Base-by-base conservation (phyloP, 2,329 filamentous ascomycete species). In the Stemphylium vesicarium region DNA sequence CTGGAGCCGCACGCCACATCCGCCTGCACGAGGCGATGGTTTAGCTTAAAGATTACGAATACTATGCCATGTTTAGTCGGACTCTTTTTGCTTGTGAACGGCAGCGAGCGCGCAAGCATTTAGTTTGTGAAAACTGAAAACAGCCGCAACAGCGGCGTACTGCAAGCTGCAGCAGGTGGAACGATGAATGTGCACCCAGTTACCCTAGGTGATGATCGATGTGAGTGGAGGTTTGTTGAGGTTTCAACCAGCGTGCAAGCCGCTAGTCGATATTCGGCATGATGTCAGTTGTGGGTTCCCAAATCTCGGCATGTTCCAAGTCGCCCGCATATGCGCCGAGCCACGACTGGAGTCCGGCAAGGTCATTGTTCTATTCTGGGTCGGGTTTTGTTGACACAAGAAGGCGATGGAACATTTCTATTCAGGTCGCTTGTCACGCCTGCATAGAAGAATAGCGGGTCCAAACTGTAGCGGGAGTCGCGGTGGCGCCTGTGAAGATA, bases 1-100 rank as follows among this genome's bases (percentile, higher is more conserved):
- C 33, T 39, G 22, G 52, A 56, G 50, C 60, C 52, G 49, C 48
- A 62, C 60, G 61, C 55, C 63, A 64, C 53, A 56, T 53, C 57
- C 57, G 57, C 39, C n/a, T 4, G 31, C 29, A 10, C 31, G 8
- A 40, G 32, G 39, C 42, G 26, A 32, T 29, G 33, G 20, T 32
- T 6, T 15, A 7, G 40, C 40, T 6, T 13, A 26, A 20, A 16
- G 15, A 5, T 42, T 10, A 42, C 9, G 10, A 13, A 32, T 20
- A 12, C 29, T 16, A 8, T 18, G 10, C 12, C 20, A 4, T 32
- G 16, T 20, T 32, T 42, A 32, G n/a, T 42, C 20, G 15, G 15
- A 31, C 11, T 15, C 7, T 13, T 8, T 8, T 20, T 20, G 5
- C 13, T n/a, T 18, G 6, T 43, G 4, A 33, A 12, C 20, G 12